Base-by-base conservation (phyloP, 1,139 yeast genomes). In the Spencermartinsiella ligniputridi region DNA sequence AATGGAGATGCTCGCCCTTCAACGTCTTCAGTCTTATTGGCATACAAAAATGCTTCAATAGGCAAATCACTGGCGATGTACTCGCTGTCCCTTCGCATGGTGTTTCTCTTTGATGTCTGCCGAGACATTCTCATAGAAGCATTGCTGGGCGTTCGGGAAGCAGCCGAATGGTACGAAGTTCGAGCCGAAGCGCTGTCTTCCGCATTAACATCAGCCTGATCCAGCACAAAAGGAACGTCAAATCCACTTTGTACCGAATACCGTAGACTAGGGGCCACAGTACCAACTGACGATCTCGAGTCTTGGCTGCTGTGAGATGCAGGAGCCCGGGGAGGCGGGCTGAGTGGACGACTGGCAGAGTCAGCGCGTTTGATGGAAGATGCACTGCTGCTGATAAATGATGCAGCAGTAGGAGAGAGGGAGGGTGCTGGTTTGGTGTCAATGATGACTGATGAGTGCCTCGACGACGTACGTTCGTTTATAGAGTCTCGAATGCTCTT, bases 191-290 rank as follows among this genome's bases (percentile, higher is more conserved):
- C 11, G 27, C 35, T n/a, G 35, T 13, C 16, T 24, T 36, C 39
- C 20, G 35, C 42, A 22, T n/a, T 15, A 3, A 27, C 11, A 11
- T 37, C 32, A n/a, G 15, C 13, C 32, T 27, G 27, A 22, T 52
- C 56, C n/a, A 52, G 37, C 25, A 52, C 51, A 37, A 54, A 52
- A 30, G 57, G 58, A 9, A 55, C 51, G 24, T 55, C 57, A 39
- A 56, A 52, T 20, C 52, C 57, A 2, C 58, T 54, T 15, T 50
- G 39, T 5, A 44, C 32, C 9, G 55, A 52, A 19, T 43, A 41
- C 17, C 55, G 40, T 22, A 46, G 37, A 21, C 40, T 42, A 2
- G 45, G 45, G 8, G 40, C 40, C 29, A 21, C 38, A 20, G 16
- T 15, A 13, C 22, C 38, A 15, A 27, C 32, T 8, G 32, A 27